Percentiles rank a stretch among this genome's conserved stretches.
Evolutionary conservation across 2,329 filamentous ascomycete genomes (phyloP).

Genomic region (Pseudogymnoascus sp.): DNA sequence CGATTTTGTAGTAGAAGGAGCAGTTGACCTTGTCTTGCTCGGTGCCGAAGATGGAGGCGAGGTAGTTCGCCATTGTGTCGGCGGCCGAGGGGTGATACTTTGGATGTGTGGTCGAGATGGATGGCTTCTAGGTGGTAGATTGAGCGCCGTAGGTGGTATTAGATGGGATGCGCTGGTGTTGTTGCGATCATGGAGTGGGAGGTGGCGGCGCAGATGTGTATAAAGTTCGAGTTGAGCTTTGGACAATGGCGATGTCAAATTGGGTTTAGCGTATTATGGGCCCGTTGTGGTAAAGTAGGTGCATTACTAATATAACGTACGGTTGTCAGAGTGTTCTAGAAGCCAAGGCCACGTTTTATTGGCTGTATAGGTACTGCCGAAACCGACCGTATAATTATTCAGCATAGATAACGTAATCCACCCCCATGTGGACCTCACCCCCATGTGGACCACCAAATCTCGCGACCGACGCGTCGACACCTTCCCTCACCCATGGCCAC

Average conservation of each 20-base stretch:
- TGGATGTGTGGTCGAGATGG: background rate
- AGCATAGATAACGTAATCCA: too few species aligned
- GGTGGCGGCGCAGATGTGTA: conserved; percentile 6
- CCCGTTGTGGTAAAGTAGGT: background rate
- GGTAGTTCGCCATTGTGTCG: conserved; percentile 81
- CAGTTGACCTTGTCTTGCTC: conserved; percentile 99
- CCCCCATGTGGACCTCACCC: too few species aligned
- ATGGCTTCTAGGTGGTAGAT: background rate
- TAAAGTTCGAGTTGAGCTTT: conserved; percentile 7
- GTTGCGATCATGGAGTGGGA: background rate
- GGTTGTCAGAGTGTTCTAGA: background rate
- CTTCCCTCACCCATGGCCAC: too few species aligned
- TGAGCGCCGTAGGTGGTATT: background rate
- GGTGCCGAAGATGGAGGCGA: conserved; percentile 98
- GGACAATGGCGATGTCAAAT: background rate
- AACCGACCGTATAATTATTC: background rate
- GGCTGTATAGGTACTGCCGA: background rate
- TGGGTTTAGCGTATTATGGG: background rate
- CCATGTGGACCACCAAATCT: too few species aligned
- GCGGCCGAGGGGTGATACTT: background rate
- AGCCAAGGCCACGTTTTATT: background rate
- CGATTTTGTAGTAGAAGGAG: conserved; percentile 99
- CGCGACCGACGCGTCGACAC: too few species aligned
- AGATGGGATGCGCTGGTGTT: background rate
- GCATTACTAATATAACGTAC: conserved; percentile 5